Base-by-base conservation (phyloP, 202 grass and related monocot species). In the Carex arenaria region DNA sequence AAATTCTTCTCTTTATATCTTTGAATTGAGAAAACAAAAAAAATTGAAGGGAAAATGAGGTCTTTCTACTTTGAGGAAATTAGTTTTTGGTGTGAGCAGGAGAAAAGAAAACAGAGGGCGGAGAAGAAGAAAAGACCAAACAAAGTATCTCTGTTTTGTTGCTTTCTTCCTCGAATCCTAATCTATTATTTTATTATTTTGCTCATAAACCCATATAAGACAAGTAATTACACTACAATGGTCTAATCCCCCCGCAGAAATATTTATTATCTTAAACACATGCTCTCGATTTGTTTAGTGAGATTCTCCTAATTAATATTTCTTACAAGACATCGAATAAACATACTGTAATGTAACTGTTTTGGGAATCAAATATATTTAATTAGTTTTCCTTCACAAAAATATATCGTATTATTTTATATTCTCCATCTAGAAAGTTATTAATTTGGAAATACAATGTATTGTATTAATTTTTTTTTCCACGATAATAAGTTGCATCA, bases 121-220 rank as follows among this genome's bases (percentile, higher is more conserved):
- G 30, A 67, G 43, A 31, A 38, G 42, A 67, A 10, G 80, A 82
- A 82, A 82, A 82, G 42, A 67, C 63, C 61, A 52, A 82, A 82
- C n/a, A 47, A 53, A 20, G 80, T 36, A 82, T 82, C 80, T 69
- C 6, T 36, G 80, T 69, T 82, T 69, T 67, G 63, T 55, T 69
- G 38, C 8, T 68, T 66, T 82, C 23, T 53, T 13, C 12, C 1
- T 36, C 38, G 75, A 63, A 26, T 5, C 10, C 1, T 61, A 45
- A 80, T 80, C 5, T 45, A 43, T 80, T 63, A n/a, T 40, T 70
- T 42, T 7, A 64, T 64, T 22, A 7, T n/a, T 69, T 69, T 82
- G 43, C 64, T 69, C 10, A 30, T 22, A 22, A 38, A 34, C 34
- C 80, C 80, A 69, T 82, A 1, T 40, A 55, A 66, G 20, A 52